Percentiles rank a stretch among this genome's conserved stretches.
These are phyloP conservation scores for Kazachstania martiniae DNA, from an alignment of 805 yeast species.

Conservation along the genomic window DNA sequence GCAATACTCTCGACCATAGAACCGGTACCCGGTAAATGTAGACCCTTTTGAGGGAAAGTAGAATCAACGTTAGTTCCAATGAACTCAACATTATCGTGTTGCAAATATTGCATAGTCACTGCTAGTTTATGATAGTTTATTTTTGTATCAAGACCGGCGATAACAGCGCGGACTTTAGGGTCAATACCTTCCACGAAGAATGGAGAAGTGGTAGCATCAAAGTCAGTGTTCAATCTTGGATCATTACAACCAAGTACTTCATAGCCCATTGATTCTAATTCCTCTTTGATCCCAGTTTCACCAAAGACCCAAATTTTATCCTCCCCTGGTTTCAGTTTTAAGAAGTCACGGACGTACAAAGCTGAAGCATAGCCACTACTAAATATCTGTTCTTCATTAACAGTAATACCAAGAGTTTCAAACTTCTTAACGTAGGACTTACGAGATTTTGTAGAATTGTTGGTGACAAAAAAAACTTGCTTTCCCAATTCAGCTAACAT, in stretches of 20 bases:
- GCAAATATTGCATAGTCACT: slow-evolving; percentile 68
- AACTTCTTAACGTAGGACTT: slow-evolving; percentile 68
- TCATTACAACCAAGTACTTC: slow-evolving; percentile 77
- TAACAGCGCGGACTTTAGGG: slow-evolving; percentile 71
- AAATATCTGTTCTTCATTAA: slow-evolving; percentile 60
- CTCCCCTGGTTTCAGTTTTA: slow-evolving; percentile 58
- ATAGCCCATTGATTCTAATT: slow-evolving; percentile 65
- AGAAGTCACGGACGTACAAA: slow-evolving; percentile 66
- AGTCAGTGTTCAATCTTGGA: slow-evolving; percentile 41
- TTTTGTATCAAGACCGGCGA: slow-evolving; percentile 73
- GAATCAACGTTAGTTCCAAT: slow-evolving; percentile 93
- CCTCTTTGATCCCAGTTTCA: slow-evolving; percentile 75
- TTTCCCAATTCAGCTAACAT: slow-evolving; percentile 46
- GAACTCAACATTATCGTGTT: slow-evolving; percentile 48
- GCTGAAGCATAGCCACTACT: slow-evolving; percentile 92
- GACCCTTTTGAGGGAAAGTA: slow-evolving; percentile 84
- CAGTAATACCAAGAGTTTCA: slow-evolving; percentile 37
- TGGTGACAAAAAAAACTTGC: slow-evolving; percentile 80
- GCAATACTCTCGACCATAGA: slow-evolving; percentile 72
- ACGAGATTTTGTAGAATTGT: slow-evolving; percentile 89
- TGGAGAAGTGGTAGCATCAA: slow-evolving; percentile 45
- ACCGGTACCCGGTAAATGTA: slow-evolving; percentile 90
- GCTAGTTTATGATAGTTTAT: slow-evolving; percentile 78
- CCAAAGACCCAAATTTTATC: slow-evolving; percentile 84
- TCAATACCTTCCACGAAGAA: slow-evolving; percentile 44